These are phyloP conservation scores for Metarhizium album DNA, from an alignment of 2,329 filamentous ascomycete species.

Conservation along the genomic window DNA sequence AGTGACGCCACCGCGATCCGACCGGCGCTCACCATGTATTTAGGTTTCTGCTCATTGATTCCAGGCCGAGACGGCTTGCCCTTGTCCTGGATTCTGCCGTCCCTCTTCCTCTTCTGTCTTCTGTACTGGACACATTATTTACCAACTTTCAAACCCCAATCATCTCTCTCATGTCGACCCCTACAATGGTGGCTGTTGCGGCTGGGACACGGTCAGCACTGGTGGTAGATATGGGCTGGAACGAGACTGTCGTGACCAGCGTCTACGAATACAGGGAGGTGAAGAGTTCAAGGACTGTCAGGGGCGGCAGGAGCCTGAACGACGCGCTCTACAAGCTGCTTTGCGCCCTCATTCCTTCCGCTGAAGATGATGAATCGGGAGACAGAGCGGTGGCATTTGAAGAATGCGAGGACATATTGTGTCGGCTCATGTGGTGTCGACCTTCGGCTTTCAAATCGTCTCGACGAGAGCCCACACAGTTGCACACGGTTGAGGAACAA, in stretches of 20 bases:
- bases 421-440: conserved; percentile 67
- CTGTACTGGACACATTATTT: conserved; percentile 69
- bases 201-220: conserved; percentile 80
- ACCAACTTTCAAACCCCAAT: conserved; percentile 67
- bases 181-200: conserved; percentile 63
- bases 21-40: neutral
- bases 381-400: conserved; percentile 51
- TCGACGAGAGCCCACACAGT: conserved; percentile 27
- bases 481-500: conserved; percentile 44
- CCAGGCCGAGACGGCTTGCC: conserved; percentile 62
- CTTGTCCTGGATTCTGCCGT: conserved; percentile 69
- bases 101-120: conserved; percentile 67
- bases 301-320: conserved; percentile 63
- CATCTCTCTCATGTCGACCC: conserved; percentile 68
- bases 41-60: conserved; percentile 59
- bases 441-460: conserved; percentile 20
- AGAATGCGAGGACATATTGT: conserved; percentile 70
- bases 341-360: conserved; percentile 19
- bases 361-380: conserved; percentile 17
- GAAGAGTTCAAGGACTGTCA: conserved; percentile 54
- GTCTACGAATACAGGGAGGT: conserved; percentile 89
- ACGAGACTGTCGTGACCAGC: conserved; percentile 74
- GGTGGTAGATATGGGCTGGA: conserved; percentile 86
- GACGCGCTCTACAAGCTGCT: conserved; percentile 58
- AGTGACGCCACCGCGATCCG: neutral